A percentile compares a stretch with the other conserved stretches of the same genome.
Conservation (phyloP, 768 basidiomycete genomes). For the Russula brevipes region DNA sequence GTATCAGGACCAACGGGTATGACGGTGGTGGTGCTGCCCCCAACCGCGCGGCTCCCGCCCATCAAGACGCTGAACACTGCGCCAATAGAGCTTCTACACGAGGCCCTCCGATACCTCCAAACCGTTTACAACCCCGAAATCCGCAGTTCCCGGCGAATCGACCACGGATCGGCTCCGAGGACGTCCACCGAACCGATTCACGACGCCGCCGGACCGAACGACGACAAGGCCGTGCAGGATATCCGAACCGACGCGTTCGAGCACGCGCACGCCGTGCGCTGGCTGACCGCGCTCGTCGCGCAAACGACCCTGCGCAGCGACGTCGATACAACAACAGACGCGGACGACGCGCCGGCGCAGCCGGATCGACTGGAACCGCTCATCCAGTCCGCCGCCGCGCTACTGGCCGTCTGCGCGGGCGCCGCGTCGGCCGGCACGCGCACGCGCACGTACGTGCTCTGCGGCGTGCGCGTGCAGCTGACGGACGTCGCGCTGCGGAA, state of each 20-base stretch:
- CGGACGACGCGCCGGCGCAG: not conserved
- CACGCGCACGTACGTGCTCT: conserved; percentile 49
- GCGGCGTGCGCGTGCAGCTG: conserved; percentile 40
- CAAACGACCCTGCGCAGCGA: not conserved
- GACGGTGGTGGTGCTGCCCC: not conserved
- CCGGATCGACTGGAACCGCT: conserved; percentile 33
- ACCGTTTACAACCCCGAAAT: conserved; percentile 57
- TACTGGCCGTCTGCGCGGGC: conserved; percentile 62
- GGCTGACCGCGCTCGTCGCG: conserved; percentile 63
- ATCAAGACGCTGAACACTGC: conserved; percentile 6
- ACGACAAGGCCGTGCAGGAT: conserved; percentile 27
- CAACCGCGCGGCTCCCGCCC: conserved; percentile 12
- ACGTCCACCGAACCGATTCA: not conserved
- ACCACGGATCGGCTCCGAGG: not conserved
- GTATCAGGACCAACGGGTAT: not conserved
- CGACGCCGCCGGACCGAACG: not conserved
- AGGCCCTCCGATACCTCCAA: conserved; percentile 47
- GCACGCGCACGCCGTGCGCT: conserved; percentile 59
- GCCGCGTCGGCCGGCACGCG: conserved; percentile 57
- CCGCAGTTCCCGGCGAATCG: conserved; percentile 47
- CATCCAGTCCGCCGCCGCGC: conserved; percentile 50
- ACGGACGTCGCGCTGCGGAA: conserved; percentile 68
- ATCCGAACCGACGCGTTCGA: conserved; percentile 62
- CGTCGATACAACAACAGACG: not conserved
- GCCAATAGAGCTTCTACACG: conserved; percentile 31